Evolutionary conservation across 1,139 yeast species (phyloP), one percentile per base, ranked within the genome.

Genomic region (Suhomyces chickasaworum): DNA sequence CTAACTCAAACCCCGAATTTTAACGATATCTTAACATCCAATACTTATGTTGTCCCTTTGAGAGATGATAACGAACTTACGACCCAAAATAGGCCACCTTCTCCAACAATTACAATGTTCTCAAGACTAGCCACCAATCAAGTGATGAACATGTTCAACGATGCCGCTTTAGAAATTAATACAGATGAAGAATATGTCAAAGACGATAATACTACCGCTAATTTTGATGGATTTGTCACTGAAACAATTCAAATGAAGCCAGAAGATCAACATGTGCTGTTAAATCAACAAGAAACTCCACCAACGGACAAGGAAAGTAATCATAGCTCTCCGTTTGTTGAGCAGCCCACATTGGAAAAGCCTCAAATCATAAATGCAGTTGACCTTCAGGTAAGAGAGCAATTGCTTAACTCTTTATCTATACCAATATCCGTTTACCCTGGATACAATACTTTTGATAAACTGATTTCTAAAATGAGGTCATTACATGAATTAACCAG

Each of bases 51-150:
- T 2, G 59, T 73, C n/a, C 75, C 76, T 0, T 53, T 72, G 27
- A 62, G 65, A 40, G 73, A 65, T 44, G 45, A 51, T 32, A 39
- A 53, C 55, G 18, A 23, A 15, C 33, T 30, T 2, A 13, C n/a
- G 13, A 35, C 15, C 13, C 40, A 36, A 4, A 49, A 57, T 18
- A 53, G 65, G 18, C 75, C 80, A 4, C 66, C 69, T 10, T 83
- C 89, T 0, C 96, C 96, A 0, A 89, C 97, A 0, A 77, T 87
- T 56, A 89, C 97, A 0, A 68, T 85, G 61, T 84, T 78, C 60
- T 85, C 97, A 0, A 82, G 81, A 49, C 81, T 84, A 56, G 95
- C 96, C 0, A 78, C 83, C 46, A 81, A 82, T 44, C 97, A 89
- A 55, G 84, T 90, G 0, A 73, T 80, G 50, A 78, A 78, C 18